A percentile compares a stretch with the other conserved stretches of the same genome.
These are phyloP conservation scores for Botrytis porri DNA, from an alignment of 2,329 filamentous ascomycete genomes.

Conservation along the genomic window DNA sequence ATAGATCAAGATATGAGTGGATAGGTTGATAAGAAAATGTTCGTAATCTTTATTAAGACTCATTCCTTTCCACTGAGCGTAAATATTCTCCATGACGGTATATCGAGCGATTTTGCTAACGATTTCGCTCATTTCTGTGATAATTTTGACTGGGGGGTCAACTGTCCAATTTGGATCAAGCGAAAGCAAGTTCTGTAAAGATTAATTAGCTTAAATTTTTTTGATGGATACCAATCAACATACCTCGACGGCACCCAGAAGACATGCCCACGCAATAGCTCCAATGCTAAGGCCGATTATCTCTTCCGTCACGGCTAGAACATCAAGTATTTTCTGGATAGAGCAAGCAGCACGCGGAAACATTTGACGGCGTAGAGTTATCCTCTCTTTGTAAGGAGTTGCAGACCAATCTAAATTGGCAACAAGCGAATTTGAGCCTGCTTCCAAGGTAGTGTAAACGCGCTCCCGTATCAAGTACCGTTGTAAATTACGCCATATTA, in stretches of 20 bases:
- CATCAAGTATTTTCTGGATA: slow-evolving; percentile 1
- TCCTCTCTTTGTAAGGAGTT: not conserved
- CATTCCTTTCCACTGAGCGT: slow-evolving; percentile 23
- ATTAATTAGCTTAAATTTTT: not conserved
- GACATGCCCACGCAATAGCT: slow-evolving; percentile 17
- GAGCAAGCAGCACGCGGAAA: not conserved
- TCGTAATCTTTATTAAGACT: slow-evolving; percentile 13
- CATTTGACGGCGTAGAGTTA: not conserved
- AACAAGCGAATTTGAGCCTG: not conserved
- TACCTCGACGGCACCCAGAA: slow-evolving; percentile 4
- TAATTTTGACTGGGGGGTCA: not conserved
- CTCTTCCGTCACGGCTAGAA: slow-evolving; percentile 18
- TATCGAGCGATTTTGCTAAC: slow-evolving; percentile 24
- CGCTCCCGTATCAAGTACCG: not conserved
- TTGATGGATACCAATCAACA: not conserved
- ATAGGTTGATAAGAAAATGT: slow-evolving; percentile 16
- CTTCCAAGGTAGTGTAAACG: not conserved
- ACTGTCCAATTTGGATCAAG: not conserved
- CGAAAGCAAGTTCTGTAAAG: not conserved
- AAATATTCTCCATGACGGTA: slow-evolving; percentile 25
- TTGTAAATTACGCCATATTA: not conserved
- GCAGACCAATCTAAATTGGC: not conserved
- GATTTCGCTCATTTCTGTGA: slow-evolving; percentile 9
- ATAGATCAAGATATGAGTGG: slow-evolving; percentile 16
- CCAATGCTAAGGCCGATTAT: slow-evolving; percentile 16